Base-by-base conservation (phyloP, 768 basidiomycete species). In the Suillus ampliporus region DNA sequence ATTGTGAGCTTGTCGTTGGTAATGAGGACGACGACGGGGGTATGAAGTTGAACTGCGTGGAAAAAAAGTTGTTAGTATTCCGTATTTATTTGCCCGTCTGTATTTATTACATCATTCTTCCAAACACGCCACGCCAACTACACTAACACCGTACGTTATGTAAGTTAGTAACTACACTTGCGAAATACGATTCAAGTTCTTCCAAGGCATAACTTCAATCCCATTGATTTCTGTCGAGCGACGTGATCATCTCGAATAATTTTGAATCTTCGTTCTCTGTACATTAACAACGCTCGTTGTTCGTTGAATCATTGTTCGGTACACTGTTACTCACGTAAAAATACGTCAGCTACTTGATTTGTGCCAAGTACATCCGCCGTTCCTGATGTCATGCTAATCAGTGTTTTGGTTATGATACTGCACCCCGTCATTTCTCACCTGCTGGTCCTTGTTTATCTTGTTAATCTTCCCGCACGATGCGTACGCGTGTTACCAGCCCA, bases 401-500 rank as follows among this genome's bases (percentile, higher is more conserved):
- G 47, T 58, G 23, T 52, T 54, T 37, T 23, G 38, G 61, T 58
- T 23, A 37, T 48, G 28, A 37, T 7, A 35, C 43, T 23, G 60
- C 15, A n/a, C 34, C 59, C 44, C 5, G 57, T 10, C 11, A 41
- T 11, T 19, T 56, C 23, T 56, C 54, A 40, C 54, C 38, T 28
- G 23, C 10, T 14, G 21, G 21, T 54, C 35, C 15, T 54, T 26
- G 35, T 23, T 38, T 23, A 37, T 35, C 43, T n/a, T 60, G 9
- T 71, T 61, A 71, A 28, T 68, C 66, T 2, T 65, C 67, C 53
- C 65, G 64, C 57, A 69, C 58, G 34, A 76, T 44, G n/a, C 72
- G 71, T 60, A 81, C 68, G 43, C 78, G 64, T 77, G 81, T 70
- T 68, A 74, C 67, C 58, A 92, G 74, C 5, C 89, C 91, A 72